phyloP scores from a whole-genome alignment of 768 basidiomycete genomes.

The Tulasnella sp. region DNA sequence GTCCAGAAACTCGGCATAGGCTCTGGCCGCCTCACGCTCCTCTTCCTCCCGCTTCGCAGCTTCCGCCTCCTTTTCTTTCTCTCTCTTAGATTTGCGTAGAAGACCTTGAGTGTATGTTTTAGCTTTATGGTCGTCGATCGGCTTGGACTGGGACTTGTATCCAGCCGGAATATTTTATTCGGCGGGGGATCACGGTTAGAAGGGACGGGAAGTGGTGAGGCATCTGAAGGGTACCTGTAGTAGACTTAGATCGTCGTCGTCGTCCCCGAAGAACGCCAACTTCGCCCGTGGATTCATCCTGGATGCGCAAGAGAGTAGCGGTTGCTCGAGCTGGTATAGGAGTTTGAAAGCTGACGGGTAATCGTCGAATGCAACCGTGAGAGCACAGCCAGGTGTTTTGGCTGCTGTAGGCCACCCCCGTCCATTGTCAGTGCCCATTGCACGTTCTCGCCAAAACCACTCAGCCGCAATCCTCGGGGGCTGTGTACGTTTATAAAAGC shows the following conservation, averaged over 20 bases:
- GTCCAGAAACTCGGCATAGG: slow-evolving; percentile 74
- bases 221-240: slow-evolving; percentile 6
- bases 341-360: neutral
- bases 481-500: neutral
- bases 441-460: neutral
- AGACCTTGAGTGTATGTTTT: slow-evolving; percentile 77
- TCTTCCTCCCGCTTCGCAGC: slow-evolving; percentile 81
- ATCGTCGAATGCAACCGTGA: neutral
- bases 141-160: slow-evolving; percentile 30
- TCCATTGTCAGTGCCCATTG: neutral
- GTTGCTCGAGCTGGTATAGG: neutral
- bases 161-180: neutral
- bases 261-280: slow-evolving; percentile 11
- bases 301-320: neutral
- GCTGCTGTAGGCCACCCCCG: neutral
- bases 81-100: slow-evolving; percentile 77
- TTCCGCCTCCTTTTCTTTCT: slow-evolving; percentile 87
- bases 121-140: slow-evolving; percentile 74
- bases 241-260: slow-evolving; percentile 12
- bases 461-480: neutral
- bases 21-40: slow-evolving; percentile 65
- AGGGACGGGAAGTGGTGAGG: slow-evolving; percentile 1
- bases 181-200: neutral
- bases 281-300: slow-evolving; percentile 11
- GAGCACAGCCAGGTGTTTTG: neutral